Conservation (phyloP, 306 rosid species). For the Cucumis sativus region DNA sequence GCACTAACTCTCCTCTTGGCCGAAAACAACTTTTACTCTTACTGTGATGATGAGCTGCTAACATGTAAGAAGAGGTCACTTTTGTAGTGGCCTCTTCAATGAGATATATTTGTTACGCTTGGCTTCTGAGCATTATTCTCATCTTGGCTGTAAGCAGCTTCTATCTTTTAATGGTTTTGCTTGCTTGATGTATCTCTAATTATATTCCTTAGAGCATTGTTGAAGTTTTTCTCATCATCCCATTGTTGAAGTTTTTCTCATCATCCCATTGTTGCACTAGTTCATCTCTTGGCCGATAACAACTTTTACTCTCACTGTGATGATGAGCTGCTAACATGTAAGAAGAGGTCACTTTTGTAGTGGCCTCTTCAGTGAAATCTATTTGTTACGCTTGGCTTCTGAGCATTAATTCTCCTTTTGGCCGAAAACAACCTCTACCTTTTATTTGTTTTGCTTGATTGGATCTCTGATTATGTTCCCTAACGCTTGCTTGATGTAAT, state of each 20-base stretch:
- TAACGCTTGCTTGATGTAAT: too few relatives aligned
- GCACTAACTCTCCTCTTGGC: too few relatives aligned
- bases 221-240: neutral
- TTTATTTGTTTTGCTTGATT: too few relatives aligned
- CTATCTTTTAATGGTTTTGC: neutral
- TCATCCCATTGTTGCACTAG: neutral
- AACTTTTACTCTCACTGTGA: neutral
- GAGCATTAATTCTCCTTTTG: constrained; percentile 19
- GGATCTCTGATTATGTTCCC: too few relatives aligned
- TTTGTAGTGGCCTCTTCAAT: constrained; percentile 24
- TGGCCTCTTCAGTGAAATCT: constrained; percentile 46
- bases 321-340: constrained; percentile 28
- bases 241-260: too few relatives aligned
- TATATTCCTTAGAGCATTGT: neutral
- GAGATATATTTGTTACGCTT: constrained; percentile 71
- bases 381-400: constrained; percentile 88
- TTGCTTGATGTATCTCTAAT: neutral
- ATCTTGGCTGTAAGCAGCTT: neutral
- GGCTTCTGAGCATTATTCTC: constrained; percentile 57
- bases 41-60: constrained; percentile 5
- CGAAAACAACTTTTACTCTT: too few relatives aligned
- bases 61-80: constrained; percentile 36
- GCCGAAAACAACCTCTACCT: too few relatives aligned
- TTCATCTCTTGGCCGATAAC: too few relatives aligned
- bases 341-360: constrained; percentile 17